Base-by-base conservation (phyloP, 1,284 basidiomycete genomes). In the Rhodotorula glutinis region DNA sequence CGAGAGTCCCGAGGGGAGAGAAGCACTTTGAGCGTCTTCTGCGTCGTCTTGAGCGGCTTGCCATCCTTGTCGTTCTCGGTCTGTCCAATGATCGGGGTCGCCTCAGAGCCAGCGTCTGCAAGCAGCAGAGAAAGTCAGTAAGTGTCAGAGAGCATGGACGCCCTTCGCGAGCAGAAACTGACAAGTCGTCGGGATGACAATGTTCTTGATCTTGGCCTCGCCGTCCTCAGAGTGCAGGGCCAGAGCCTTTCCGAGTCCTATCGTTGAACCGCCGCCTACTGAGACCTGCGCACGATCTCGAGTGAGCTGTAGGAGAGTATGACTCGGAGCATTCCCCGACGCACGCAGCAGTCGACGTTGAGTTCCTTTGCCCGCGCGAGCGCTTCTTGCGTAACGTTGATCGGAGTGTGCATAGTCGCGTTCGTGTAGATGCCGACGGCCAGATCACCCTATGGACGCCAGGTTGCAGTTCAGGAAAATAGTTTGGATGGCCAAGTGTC, bases 111-210 rank as follows among this genome's bases (percentile, higher is more conserved):
- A 16, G 82, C 79, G 63, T 72, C 70, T 72, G 56, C 25, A 25
- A 25, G 8, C 19, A 8, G n/a, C 9, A 14, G 21, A 8, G 10
- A 21, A 14, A 27, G 41, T 25, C 23, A 27, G 41, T 25, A n/a
- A 13, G 23, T 25, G 25, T 5, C 1, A 40, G 5, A 11, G 3
- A 4, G 16, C 27, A 10, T 17, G 10, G 1, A 3, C 5, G 14
- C 27, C 3, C 16, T 3, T 5, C 23, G 2, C 7, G 4, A 1
- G 23, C 14, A 7, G 19, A 38, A 1, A 64, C 66, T 40, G 11
- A 70, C 82, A 83, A 25, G 82, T 81, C 2, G 82, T 82, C 23
- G 82, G 82, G 16, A 83, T 77, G 29, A 80, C 80, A 41, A 83
- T 81, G 68, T 83, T 81, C 30, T 79, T 79, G 57, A 81, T 75